These are phyloP conservation scores for Salix dunnii DNA, from an alignment of 345 rosid genomes.

Conservation along the genomic window DNA sequence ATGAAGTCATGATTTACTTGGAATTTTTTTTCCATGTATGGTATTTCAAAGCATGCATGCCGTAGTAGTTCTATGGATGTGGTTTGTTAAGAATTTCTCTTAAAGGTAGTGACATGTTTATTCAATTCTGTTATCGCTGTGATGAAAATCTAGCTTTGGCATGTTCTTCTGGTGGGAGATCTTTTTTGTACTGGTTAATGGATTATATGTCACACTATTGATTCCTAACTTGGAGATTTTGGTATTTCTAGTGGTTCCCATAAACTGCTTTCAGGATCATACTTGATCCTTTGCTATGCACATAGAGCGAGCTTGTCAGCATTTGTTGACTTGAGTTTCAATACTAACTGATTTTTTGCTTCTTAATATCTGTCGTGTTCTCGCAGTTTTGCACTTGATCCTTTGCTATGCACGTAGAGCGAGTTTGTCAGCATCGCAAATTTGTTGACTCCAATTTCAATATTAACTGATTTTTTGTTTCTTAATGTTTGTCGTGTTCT, in stretches of 20 bases:
- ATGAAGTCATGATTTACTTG: neutral
- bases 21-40: neutral
- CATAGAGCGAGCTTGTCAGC: neutral
- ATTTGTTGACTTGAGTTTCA: conserved; percentile 15
- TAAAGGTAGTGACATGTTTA: neutral
- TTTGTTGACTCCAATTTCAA: conserved; percentile 14
- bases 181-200: neutral
- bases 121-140: neutral
- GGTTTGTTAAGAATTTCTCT: neutral
- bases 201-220: neutral
- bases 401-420: neutral
- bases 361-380: too few species aligned
- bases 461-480: too few species aligned
- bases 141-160: neutral
- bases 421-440: neutral
- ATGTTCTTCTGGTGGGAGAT: neutral
- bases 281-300: neutral
- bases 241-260: neutral
- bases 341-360: too few species aligned
- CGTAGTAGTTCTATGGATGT: neutral
- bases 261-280: conserved; percentile 4
- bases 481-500: too few species aligned
- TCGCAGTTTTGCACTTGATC: neutral
- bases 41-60: too few species aligned
- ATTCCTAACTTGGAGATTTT: neutral